phyloP scores from a whole-genome alignment of 176 grass and related monocot genomes.

The Juncus effusus region DNA sequence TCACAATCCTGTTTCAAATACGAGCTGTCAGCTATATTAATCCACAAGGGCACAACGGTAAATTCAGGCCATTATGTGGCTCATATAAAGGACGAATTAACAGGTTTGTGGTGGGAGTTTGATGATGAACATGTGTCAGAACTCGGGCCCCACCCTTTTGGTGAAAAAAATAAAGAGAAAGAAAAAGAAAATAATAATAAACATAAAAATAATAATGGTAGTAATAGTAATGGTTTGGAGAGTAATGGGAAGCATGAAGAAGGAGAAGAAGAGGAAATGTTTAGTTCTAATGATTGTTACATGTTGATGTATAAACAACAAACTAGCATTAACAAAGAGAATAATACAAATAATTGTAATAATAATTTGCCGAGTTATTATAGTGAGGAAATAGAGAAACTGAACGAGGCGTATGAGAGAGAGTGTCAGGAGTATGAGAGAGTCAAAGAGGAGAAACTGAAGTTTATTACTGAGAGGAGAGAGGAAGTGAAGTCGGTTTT shows the following conservation, averaged over 20 bases:
- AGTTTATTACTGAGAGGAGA: constrained; percentile 60
- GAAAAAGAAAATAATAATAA: constrained; percentile 52
- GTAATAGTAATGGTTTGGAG: constrained; percentile 23
- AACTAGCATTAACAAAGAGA: constrained; percentile 14
- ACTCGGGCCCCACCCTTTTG: constrained; percentile 83
- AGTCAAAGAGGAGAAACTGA: constrained; percentile 61
- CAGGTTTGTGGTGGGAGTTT: constrained; percentile 94
- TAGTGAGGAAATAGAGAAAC: constrained; percentile 53
- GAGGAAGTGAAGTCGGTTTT: constrained; percentile 88
- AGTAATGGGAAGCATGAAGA: constrained; percentile 29
- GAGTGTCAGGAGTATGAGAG: constrained; percentile 64
- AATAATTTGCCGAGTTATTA: constrained; percentile 54
- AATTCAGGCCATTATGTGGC: constrained; percentile 98
- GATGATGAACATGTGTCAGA: constrained; percentile 96
- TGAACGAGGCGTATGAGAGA: constrained; percentile 59
- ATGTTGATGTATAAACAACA: constrained; percentile 92
- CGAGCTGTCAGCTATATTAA: constrained; percentile 82
- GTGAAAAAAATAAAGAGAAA: constrained; percentile 36
- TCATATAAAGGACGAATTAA: constrained; percentile 95
- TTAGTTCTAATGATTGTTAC: constrained; percentile 96
- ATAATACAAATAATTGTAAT: constrained; percentile 37
- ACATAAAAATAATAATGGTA: constrained; percentile 38
- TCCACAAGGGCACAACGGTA: constrained; percentile 91
- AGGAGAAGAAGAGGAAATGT: constrained; percentile 43
- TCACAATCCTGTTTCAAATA: constrained; percentile 52